phyloP scores from a whole-genome alignment of 768 basidiomycete genomes.

The Mycena polygramma region DNA sequence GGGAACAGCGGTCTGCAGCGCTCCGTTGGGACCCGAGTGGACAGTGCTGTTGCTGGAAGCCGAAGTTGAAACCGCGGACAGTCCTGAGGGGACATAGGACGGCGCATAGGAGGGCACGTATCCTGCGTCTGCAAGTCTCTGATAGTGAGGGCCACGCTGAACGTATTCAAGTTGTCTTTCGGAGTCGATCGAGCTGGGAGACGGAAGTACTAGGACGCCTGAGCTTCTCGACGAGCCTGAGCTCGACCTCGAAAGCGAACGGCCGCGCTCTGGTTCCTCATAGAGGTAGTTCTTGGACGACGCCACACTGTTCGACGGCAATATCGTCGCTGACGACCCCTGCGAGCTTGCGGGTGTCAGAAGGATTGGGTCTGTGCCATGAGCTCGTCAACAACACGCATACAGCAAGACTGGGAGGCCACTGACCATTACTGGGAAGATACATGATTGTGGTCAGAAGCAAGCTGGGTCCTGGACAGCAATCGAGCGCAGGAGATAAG shows the following conservation, averaged over 20 bases:
- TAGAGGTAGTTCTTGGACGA: constrained; percentile 16
- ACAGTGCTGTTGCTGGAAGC: background rate
- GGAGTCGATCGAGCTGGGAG: constrained; percentile 26
- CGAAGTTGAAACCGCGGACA: background rate
- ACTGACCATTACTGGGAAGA: constrained; percentile 11
- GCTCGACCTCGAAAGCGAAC: constrained; percentile 31
- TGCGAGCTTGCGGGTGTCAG: constrained; percentile 29
- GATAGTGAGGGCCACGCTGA: background rate
- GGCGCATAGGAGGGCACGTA: background rate
- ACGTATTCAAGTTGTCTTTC: background rate
- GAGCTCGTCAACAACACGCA: background rate
- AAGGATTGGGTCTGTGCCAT: background rate
- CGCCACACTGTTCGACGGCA: constrained; percentile 15
- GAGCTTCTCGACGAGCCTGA: constrained; percentile 28
- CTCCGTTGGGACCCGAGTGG: too few relatives aligned
- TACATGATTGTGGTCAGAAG: constrained; percentile 28
- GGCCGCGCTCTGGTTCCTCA: constrained; percentile 30
- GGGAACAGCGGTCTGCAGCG: background rate
- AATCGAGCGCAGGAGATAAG: constrained; percentile 25
- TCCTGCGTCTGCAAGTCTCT: too few relatives aligned
- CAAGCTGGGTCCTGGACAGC: constrained; percentile 17
- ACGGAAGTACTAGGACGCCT: constrained; percentile 9
- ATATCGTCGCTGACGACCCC: constrained; percentile 26
- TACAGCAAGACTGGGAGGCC: background rate
- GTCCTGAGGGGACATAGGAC: background rate